These are phyloP conservation scores for Mrakia blollopis DNA, from an alignment of 768 basidiomycete species.

Conservation along the genomic window DNA sequence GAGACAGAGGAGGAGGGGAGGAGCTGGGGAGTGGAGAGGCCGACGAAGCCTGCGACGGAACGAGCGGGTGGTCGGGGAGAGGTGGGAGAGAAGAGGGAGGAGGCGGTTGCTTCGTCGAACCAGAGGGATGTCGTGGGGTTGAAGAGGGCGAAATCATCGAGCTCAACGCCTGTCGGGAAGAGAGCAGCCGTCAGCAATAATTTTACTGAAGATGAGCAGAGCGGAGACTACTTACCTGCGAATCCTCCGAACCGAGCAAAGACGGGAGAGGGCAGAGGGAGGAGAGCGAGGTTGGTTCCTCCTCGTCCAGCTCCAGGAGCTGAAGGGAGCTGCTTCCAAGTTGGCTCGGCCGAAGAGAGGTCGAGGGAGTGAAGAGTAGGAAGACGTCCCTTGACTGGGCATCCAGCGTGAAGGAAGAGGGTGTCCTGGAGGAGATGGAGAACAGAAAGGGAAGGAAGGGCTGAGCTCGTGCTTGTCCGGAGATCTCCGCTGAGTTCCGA, in stretches of 20 bases:
- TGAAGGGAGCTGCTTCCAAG: constrained; percentile 42
- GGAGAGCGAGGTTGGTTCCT: constrained; percentile 47
- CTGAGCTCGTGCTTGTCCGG: background rate
- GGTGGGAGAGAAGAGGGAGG: constrained; percentile 39
- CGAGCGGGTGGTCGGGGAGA: constrained; percentile 44
- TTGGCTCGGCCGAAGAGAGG: constrained; percentile 26
- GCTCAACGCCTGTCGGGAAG: constrained; percentile 42
- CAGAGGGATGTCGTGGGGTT: constrained; percentile 38
- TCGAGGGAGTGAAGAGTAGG: constrained; percentile 45
- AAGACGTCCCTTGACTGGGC: constrained; percentile 46
- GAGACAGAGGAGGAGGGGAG: constrained; percentile 26
- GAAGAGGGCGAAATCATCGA: constrained; percentile 47
- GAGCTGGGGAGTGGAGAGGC: constrained; percentile 16
- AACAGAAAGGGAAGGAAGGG: background rate
- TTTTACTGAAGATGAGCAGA: no score
- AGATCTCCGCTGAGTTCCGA: background rate
- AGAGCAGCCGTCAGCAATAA: no score
- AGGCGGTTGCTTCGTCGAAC: constrained; percentile 35
- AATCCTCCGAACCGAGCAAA: constrained; percentile 47
- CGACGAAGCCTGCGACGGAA: constrained; percentile 45
- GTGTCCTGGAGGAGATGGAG: constrained; percentile 36
- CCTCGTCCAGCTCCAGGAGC: constrained; percentile 48
- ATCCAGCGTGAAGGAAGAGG: constrained; percentile 49
- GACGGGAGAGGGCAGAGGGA: constrained; percentile 36
- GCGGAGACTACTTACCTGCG: constrained; percentile 33